Percentiles rank a stretch among this genome's conserved stretches.
Conservation (phyloP, 2,329 filamentous ascomycete species). For the Diaporthe sp. region DNA sequence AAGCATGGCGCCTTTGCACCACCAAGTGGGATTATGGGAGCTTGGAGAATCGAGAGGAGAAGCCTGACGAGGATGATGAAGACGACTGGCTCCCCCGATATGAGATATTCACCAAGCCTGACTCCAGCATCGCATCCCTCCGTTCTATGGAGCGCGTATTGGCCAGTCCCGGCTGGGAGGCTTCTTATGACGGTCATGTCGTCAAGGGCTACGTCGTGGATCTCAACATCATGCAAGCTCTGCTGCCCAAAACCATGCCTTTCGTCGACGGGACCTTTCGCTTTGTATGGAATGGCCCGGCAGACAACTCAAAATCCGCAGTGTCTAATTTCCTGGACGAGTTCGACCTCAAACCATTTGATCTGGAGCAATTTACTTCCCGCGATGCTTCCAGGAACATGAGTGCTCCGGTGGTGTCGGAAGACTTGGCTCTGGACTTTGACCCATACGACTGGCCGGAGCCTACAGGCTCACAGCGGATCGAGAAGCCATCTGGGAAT, state of each 20-base stretch:
- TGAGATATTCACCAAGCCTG: conserved; percentile 8
- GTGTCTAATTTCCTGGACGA: neutral
- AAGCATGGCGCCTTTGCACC: conserved; percentile 24
- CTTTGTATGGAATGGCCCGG: conserved; percentile 18
- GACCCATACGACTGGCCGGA: neutral
- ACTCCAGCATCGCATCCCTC: neutral
- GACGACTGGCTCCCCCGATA: conserved; percentile 30
- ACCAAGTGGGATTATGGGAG: conserved; percentile 18
- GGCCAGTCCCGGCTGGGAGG: conserved; percentile 13
- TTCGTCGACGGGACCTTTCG: conserved; percentile 6
- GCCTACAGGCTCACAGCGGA: neutral
- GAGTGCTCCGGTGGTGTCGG: neutral
- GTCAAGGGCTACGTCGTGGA: conserved; percentile 20
- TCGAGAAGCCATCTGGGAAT: neutral
- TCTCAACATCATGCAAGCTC: conserved; percentile 27
- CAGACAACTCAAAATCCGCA: neutral
- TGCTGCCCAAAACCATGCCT: conserved; percentile 17
- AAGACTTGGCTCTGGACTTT: neutral
- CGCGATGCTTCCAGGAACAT: neutral
- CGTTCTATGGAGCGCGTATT: conserved; percentile 12
- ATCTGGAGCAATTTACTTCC: neutral
- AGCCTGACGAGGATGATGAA: conserved; percentile 25
- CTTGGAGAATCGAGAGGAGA: conserved; percentile 1
- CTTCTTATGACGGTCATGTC: neutral
- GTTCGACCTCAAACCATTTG: neutral